These are phyloP conservation scores for Grammothele lineata DNA, from an alignment of 768 basidiomycete genomes.

Conservation along the genomic window DNA sequence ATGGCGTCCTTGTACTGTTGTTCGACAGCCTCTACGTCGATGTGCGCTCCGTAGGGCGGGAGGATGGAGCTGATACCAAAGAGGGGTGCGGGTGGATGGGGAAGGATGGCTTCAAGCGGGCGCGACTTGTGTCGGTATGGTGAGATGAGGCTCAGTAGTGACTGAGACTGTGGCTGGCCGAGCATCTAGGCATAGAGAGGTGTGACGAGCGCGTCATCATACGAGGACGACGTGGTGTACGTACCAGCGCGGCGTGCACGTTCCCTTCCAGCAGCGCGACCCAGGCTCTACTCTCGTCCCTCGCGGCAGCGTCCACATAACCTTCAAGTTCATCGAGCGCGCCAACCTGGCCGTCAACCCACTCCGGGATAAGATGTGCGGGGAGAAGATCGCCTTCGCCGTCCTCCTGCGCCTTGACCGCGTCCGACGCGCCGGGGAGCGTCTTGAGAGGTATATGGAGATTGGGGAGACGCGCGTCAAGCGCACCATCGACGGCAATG, in stretches of 20 bases:
- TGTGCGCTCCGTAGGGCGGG: slow-evolving; percentile 54
- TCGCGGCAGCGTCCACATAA: slow-evolving; percentile 52
- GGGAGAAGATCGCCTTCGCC: slow-evolving; percentile 51
- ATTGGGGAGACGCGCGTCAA: slow-evolving; percentile 67
- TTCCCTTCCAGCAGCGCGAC: slow-evolving; percentile 71
- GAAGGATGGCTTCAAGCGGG: slow-evolving; percentile 46
- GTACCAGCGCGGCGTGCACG: slow-evolving; percentile 72
- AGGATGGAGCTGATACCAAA: slow-evolving; percentile 64
- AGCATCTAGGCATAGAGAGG: slow-evolving; percentile 35
- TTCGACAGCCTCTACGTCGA: slow-evolving; percentile 47
- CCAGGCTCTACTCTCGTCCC: slow-evolving; percentile 81
- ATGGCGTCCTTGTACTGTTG: slow-evolving; percentile 70
- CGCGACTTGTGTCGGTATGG: slow-evolving; percentile 27
- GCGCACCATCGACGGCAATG: slow-evolving; percentile 62
- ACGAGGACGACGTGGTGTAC: not conserved
- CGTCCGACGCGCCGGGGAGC: slow-evolving; percentile 11
- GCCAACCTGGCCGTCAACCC: slow-evolving; percentile 57
- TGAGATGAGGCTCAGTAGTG: slow-evolving; percentile 39
- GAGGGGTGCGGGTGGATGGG: slow-evolving; percentile 64
- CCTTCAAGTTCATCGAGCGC: slow-evolving; percentile 51
- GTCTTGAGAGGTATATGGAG: slow-evolving; percentile 50
- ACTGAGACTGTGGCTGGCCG: slow-evolving; percentile 42
- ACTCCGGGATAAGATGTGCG: slow-evolving; percentile 64
- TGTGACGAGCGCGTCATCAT: not conserved
- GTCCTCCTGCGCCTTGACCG: slow-evolving; percentile 24